Percentiles rank a stretch among this genome's conserved stretches.
These are phyloP conservation scores for Solanum hybrid DNA, from an alignment of 305 asterid genomes.

Conservation along the genomic window DNA sequence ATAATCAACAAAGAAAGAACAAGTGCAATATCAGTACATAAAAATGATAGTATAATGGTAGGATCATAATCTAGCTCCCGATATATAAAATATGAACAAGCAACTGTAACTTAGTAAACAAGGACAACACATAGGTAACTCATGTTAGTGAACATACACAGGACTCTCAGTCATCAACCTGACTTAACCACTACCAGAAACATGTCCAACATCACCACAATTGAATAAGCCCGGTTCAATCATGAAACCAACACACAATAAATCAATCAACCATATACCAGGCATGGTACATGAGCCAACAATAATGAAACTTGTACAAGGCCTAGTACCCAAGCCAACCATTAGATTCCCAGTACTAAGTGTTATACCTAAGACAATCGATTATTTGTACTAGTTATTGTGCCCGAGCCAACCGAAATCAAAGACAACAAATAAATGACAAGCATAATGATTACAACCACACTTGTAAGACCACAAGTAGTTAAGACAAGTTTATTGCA, in stretches of 20 bases:
- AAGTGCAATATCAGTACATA: background rate
- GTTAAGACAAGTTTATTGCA: background rate
- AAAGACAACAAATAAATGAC: background rate
- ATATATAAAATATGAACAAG: background rate
- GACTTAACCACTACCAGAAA: background rate
- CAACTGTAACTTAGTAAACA: background rate
- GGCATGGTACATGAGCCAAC: background rate
- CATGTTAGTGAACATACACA: background rate
- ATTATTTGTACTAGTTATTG: background rate
- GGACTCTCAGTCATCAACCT: background rate
- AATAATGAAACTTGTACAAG: background rate
- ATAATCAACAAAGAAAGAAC: background rate
- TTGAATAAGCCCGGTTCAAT: background rate
- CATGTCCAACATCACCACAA: background rate
- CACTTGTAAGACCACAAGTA: background rate
- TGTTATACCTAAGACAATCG: background rate
- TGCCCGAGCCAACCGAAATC: background rate
- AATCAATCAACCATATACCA: background rate
- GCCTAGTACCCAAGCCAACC: background rate
- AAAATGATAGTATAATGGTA: background rate
- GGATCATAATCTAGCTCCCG: background rate
- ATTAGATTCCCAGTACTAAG: background rate
- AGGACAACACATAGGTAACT: background rate
- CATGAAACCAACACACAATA: background rate
- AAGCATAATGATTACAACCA: background rate